A percentile compares a stretch with the other conserved stretches of the same genome.
Conservation (phyloP, 306 rosid genomes). For the Sphenostylis stenocarpa region DNA sequence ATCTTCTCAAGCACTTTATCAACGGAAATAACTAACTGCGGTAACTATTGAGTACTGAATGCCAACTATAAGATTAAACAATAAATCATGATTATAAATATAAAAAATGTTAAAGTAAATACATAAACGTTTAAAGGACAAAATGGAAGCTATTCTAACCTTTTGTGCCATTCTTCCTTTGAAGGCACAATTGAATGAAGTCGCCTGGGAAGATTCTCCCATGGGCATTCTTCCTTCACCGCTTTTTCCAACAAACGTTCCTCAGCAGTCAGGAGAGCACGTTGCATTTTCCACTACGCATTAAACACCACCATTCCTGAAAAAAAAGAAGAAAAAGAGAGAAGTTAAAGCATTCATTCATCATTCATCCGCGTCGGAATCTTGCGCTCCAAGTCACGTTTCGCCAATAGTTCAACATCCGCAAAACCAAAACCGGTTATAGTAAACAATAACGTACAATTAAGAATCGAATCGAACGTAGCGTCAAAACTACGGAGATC, state of each 20-base stretch:
- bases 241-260: constrained; percentile 73
- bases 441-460: neutral
- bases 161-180: constrained; percentile 87
- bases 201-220: constrained; percentile 86
- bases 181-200: constrained; percentile 71
- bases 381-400: neutral
- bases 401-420: neutral
- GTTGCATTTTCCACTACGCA: constrained; percentile 63
- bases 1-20: neutral
- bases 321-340: neutral
- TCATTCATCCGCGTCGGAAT: neutral
- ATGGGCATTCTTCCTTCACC: constrained; percentile 75
- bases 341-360: neutral
- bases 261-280: constrained; percentile 55
- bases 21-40: neutral
- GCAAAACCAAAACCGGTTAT: neutral
- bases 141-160: constrained; percentile 50
- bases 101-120: neutral
- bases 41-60: neutral
- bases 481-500: constrained; percentile 9
- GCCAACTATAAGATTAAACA: neutral
- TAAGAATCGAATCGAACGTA: neutral
- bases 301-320: constrained; percentile 35
- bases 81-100: neutral
- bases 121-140: neutral